Evolutionary conservation across 1,284 basidiomycete genomes (phyloP).

Genomic region (Gymnopus androsaceus): DNA sequence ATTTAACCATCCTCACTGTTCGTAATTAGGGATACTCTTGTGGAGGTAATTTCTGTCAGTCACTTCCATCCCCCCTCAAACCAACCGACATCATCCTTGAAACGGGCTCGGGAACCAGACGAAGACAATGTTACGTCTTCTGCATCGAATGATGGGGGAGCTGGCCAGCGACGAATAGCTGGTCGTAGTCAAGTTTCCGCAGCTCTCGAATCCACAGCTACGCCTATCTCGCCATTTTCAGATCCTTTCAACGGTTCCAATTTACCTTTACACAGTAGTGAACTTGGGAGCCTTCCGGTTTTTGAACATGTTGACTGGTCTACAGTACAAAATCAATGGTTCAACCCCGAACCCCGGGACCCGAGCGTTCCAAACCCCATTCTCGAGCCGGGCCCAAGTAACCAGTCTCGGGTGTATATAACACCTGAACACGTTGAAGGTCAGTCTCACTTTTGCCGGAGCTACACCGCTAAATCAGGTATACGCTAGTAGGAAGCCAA

Average conservation of each 20-base stretch:
- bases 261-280: slow-evolving; percentile 4
- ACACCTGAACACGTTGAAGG: neutral
- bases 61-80: neutral
- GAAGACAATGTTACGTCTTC: neutral
- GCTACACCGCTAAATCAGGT: too few species aligned
- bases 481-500: neutral
- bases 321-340: neutral
- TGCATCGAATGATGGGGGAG: too few species aligned
- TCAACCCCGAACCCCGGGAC: neutral
- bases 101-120: neutral
- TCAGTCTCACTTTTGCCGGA: too few species aligned
- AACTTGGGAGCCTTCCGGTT: slow-evolving; percentile 9
- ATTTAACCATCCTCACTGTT: neutral
- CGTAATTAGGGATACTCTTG: slow-evolving; percentile 4
- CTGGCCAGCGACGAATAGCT: neutral
- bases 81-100: neutral
- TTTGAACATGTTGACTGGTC: slow-evolving; percentile 1
- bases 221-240: neutral
- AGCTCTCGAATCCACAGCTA: neutral
- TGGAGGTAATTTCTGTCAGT: slow-evolving; percentile 2
- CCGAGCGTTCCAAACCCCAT: neutral
- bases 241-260: neutral
- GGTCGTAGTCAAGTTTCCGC: neutral
- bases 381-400: neutral
- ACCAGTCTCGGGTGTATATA: neutral